A percentile compares a stretch with the other conserved stretches of the same genome.
Evolutionary conservation across 2,329 filamentous ascomycete genomes (phyloP).

Genomic region (Penicillium crustosum): DNA sequence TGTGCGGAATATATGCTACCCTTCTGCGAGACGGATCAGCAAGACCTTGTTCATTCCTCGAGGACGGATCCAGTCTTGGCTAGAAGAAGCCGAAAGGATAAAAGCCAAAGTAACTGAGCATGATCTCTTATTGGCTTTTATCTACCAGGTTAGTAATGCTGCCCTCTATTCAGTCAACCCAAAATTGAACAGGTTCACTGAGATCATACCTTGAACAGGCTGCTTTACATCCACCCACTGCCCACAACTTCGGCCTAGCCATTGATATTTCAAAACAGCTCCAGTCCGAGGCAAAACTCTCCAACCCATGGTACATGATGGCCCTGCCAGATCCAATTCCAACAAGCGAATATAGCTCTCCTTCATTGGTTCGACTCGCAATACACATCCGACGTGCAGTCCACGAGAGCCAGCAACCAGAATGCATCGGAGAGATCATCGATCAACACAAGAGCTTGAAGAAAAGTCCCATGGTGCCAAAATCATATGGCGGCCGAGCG

Average conservation of each 20-base stretch:
- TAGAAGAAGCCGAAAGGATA: background rate
- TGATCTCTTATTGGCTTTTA: constrained; percentile 3
- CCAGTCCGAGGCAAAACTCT: constrained; percentile 1
- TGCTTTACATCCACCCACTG: background rate
- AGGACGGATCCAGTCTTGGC: background rate
- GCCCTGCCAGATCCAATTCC: constrained; percentile 8
- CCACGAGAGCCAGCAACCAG: constrained; percentile 1
- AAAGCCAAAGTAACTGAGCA: constrained; percentile 3
- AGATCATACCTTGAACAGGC: background rate
- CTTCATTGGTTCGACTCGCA: constrained; percentile 5
- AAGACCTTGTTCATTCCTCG: constrained; percentile 4
- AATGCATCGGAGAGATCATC: constrained; percentile 5
- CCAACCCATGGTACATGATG: constrained; percentile 11
- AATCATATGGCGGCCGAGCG: background rate
- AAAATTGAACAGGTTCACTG: background rate
- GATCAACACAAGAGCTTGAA: background rate
- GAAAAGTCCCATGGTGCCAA: constrained; percentile 1
- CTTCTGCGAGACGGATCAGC: background rate
- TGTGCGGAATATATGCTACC: background rate
- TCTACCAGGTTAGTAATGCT: background rate
- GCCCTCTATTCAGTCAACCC: background rate
- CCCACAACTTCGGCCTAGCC: constrained; percentile 1
- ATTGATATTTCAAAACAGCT: constrained; percentile 7
- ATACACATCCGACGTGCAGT: background rate
- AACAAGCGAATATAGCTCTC: background rate